Evolutionary conservation across 2,329 filamentous ascomycete genomes (phyloP).

Genomic region (Talaromyces sp.): DNA sequence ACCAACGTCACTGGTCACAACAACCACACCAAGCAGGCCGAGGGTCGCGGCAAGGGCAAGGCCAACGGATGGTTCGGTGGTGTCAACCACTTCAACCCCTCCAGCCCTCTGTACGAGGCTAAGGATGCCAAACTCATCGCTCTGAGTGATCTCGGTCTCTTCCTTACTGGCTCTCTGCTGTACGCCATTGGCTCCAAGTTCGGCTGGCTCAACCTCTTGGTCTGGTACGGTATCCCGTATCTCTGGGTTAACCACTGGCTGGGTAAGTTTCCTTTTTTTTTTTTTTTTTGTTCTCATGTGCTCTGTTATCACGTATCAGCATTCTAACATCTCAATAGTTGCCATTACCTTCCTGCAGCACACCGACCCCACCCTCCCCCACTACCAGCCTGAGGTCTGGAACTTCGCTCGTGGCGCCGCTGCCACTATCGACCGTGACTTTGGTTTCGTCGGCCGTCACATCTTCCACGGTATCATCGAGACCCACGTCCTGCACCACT

Average conservation of each 20-base stretch:
- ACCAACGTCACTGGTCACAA: constrained; percentile 96
- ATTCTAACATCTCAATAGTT: constrained; percentile 57
- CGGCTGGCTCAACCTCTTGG: constrained; percentile 81
- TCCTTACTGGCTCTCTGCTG: constrained; percentile 64
- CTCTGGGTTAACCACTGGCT: constrained; percentile 99
- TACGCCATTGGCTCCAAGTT: constrained; percentile 73
- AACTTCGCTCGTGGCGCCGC: constrained; percentile 91
- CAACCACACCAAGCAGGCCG: constrained; percentile 84
- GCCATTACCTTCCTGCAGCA: constrained; percentile 98
- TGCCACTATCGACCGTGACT: constrained; percentile 95
- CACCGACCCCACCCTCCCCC: constrained; percentile 90
- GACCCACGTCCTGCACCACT: constrained; percentile 97
- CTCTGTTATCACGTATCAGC: background rate
- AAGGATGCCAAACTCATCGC: constrained; percentile 86
- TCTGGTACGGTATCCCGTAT: constrained; percentile 96
- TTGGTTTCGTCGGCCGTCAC: constrained; percentile 89
- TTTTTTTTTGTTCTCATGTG: background rate
- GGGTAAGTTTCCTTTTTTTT: constrained; percentile 61
- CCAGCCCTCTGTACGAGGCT: constrained; percentile 86
- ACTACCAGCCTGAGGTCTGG: constrained; percentile 86
- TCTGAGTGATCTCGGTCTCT: constrained; percentile 81
- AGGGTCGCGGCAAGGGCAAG: constrained; percentile 94
- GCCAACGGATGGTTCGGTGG: constrained; percentile 75
- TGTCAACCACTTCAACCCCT: constrained; percentile 93
- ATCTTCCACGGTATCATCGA: constrained; percentile 96